phyloP scores from a whole-genome alignment of 345 rosid genomes.

The Erysimum cheiranthoides region DNA sequence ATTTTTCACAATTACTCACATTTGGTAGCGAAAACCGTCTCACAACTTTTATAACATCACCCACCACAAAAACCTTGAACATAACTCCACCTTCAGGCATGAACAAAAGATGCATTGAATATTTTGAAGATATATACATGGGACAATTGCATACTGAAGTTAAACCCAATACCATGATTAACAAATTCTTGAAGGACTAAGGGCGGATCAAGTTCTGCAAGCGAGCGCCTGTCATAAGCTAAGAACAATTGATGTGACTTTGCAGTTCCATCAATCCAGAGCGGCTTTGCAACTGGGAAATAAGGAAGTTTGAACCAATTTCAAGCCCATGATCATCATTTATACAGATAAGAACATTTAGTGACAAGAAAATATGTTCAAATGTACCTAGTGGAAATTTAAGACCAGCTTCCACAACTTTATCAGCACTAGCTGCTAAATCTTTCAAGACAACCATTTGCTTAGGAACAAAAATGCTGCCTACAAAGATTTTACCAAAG shows the following conservation, averaged over 20 bases:
- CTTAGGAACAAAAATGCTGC: conserved; percentile 76
- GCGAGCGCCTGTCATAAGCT: conserved; percentile 75
- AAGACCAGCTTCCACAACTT: conserved; percentile 74
- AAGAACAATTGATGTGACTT: conserved; percentile 87
- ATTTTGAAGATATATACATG: not conserved
- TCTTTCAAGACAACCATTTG: conserved; percentile 74
- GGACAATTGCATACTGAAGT: not conserved
- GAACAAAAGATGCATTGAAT: conserved; percentile 4
- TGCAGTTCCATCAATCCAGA: conserved; percentile 88
- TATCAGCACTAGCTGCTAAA: conserved; percentile 62
- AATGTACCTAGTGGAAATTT: conserved; percentile 78
- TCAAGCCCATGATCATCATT: not conserved
- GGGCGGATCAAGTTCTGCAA: conserved; percentile 85
- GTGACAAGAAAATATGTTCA: not conserved
- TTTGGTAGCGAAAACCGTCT: conserved; percentile 88
- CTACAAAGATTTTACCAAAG: conserved; percentile 47
- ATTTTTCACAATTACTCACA: conserved; percentile 61
- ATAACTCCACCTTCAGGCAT: conserved; percentile 73
- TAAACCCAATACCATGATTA: conserved; percentile 73
- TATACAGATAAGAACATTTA: not conserved
- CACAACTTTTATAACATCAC: conserved; percentile 84
- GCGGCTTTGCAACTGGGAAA: conserved; percentile 87
- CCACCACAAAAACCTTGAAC: conserved; percentile 82
- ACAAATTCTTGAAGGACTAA: conserved; percentile 94
- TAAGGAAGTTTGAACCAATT: not conserved